Evolutionary conservation across 305 asterid genomes (phyloP).

Genomic region (Rubia tinctorum): DNA sequence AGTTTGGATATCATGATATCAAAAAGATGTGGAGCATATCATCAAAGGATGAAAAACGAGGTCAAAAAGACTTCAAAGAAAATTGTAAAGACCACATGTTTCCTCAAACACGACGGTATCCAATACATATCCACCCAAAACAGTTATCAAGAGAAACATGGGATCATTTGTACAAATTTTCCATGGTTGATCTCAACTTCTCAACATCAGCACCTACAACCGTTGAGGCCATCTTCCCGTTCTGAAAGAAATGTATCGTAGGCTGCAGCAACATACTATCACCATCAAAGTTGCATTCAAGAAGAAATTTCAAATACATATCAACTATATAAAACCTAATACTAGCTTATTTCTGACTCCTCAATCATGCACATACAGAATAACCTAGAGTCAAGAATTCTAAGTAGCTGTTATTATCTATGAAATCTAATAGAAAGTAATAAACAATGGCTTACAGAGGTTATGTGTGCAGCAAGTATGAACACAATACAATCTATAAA

Average conservation of each 20-base stretch:
- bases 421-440: background rate
- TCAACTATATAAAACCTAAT: background rate
- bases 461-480: background rate
- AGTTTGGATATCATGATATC: too few species aligned
- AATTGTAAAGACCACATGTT: background rate
- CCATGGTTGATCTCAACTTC: conserved; percentile 74
- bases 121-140: background rate
- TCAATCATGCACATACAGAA: background rate
- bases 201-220: conserved; percentile 79
- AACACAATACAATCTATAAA: background rate
- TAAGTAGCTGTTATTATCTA: too few species aligned
- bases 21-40: too few species aligned
- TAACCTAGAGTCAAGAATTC: background rate
- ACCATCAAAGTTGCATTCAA: conserved; percentile 10
- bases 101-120: background rate
- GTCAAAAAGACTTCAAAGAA: background rate
- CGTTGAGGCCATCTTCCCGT: conserved; percentile 69
- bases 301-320: background rate
- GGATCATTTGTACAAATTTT: conserved; percentile 53
- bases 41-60: background rate
- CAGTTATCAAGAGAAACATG: background rate
- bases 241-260: conserved; percentile 78
- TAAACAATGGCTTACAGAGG: background rate
- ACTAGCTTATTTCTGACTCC: background rate
- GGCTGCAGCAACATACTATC: conserved; percentile 60